Percentiles rank a stretch among this genome's conserved stretches.
These are phyloP conservation scores for Russula abietina DNA, from an alignment of 768 basidiomycete genomes.

Conservation along the genomic window DNA sequence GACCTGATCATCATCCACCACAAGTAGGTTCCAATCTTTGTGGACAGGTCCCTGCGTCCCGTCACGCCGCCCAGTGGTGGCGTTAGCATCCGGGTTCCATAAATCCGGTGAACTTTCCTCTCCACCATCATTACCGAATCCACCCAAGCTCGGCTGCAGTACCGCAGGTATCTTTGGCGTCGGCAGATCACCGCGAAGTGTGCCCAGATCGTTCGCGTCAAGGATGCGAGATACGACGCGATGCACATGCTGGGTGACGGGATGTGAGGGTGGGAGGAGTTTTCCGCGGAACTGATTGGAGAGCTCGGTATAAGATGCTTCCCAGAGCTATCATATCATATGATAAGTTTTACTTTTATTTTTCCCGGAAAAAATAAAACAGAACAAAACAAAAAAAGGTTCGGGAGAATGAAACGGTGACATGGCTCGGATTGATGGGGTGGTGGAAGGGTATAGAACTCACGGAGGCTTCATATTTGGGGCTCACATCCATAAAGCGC, in stretches of 20 bases:
- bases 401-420: not conserved
- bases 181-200: slow-evolving; percentile 36
- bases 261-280: slow-evolving; percentile 63
- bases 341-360: not conserved
- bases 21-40: slow-evolving; percentile 62
- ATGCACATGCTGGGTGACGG: slow-evolving; percentile 59
- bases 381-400: not conserved
- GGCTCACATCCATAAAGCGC: slow-evolving; percentile 79
- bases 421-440: not conserved
- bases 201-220: slow-evolving; percentile 64
- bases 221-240: slow-evolving; percentile 65
- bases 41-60: not conserved
- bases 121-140: not conserved
- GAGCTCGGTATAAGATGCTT: slow-evolving; percentile 40
- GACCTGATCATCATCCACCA: slow-evolving; percentile 63
- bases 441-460: slow-evolving; percentile 20
- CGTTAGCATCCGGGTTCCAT: slow-evolving; percentile 29
- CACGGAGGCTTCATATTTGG: slow-evolving; percentile 51
- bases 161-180: slow-evolving; percentile 23
- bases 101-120: slow-evolving; percentile 1
- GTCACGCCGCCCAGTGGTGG: not conserved
- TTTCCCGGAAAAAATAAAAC: not conserved
- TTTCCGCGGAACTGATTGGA: slow-evolving; percentile 45
- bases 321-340: slow-evolving; percentile 38
- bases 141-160: slow-evolving; percentile 22